Percentiles rank a stretch among this genome's conserved stretches.
phyloP scores from a whole-genome alignment of 2,329 filamentous ascomycete species.

The Trichoderma guizhouense region DNA sequence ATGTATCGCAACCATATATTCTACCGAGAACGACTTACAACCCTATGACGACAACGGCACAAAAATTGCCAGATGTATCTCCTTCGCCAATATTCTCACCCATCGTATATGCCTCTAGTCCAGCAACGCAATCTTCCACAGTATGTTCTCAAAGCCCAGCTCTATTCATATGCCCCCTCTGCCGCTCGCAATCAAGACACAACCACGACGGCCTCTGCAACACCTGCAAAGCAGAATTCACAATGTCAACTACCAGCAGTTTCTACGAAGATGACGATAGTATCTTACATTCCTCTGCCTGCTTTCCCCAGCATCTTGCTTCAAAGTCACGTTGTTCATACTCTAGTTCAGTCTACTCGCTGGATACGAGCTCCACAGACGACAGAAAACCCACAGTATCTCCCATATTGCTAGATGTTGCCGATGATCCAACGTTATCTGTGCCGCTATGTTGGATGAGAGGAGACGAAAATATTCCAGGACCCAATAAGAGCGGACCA shows the following conservation, averaged over 20 bases:
- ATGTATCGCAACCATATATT: not conserved
- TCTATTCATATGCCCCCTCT: not conserved
- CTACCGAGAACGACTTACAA: not conserved
- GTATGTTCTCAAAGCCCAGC: not conserved
- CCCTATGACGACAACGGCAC: not conserved
- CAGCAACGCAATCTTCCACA: not conserved
- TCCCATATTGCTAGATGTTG: not conserved
- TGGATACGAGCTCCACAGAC: not conserved
- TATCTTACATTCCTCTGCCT: not conserved
- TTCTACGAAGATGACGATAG: not conserved
- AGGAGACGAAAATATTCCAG: not conserved
- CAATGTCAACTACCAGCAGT: not conserved
- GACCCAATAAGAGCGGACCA: not conserved
- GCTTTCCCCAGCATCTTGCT: not conserved
- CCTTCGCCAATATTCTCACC: not conserved
- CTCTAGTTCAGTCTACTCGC: not conserved
- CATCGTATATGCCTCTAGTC: not conserved
- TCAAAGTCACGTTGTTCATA: not conserved
- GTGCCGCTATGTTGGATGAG: not conserved
- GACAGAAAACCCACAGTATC: not conserved
- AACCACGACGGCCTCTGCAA: not conserved
- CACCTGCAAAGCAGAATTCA: not conserved
- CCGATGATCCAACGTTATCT: not conserved
- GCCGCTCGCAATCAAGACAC: not conserved
- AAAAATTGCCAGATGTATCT: not conserved